Conservation (phyloP, 208 protist genomes). For the Acanthamoeba royreba region DNA sequence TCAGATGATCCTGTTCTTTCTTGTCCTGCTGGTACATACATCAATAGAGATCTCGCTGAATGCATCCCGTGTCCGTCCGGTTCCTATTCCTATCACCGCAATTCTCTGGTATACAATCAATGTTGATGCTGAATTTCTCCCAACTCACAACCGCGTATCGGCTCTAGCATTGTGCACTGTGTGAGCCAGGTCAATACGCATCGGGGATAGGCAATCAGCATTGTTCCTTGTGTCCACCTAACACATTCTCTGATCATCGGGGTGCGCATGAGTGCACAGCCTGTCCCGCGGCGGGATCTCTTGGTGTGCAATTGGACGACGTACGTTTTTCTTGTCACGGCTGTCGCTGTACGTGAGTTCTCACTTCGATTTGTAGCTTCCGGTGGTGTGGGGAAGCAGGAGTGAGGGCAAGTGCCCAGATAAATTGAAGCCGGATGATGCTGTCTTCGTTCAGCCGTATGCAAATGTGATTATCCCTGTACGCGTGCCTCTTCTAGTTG, state of each 20-base stretch:
- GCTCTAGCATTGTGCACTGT: background rate
- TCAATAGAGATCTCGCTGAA: background rate
- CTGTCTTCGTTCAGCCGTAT: background rate
- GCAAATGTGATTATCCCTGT: background rate
- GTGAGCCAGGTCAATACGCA: background rate
- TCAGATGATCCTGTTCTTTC: background rate
- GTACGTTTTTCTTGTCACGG: too few relatives aligned
- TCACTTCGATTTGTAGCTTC: too few relatives aligned
- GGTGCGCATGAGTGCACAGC: background rate
- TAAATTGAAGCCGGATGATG: background rate
- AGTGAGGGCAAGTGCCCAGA: background rate
- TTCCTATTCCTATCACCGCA: background rate
- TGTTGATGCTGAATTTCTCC: too few relatives aligned
- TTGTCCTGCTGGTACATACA: background rate
- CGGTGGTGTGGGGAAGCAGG: background rate
- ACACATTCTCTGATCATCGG: background rate
- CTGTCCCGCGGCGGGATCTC: background rate
- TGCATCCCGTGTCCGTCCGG: background rate
- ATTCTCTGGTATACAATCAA: too few relatives aligned
- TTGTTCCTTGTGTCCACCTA: background rate
- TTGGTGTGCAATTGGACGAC: background rate
- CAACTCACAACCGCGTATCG: too few relatives aligned
- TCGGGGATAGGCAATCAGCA: background rate
- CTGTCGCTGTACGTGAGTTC: too few relatives aligned
- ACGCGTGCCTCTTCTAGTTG: background rate